Conservation (phyloP, 164 flowering plant species). For the Sedum album region DNA sequence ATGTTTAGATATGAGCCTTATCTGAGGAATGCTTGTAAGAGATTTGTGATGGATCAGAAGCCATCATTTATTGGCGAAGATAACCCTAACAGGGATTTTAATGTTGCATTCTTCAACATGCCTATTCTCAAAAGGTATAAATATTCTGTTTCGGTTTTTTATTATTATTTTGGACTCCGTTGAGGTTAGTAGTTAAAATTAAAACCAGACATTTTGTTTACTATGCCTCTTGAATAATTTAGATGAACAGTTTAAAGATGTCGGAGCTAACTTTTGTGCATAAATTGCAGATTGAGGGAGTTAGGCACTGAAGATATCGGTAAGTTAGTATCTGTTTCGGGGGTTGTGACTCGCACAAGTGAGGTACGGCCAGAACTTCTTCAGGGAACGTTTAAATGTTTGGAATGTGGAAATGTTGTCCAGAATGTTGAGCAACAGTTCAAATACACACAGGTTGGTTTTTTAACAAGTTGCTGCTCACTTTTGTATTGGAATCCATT, state of each 20-base stretch:
- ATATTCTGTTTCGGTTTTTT: background rate
- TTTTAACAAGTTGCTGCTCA: background rate
- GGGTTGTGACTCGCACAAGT: constrained; percentile 94
- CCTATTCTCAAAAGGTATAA: constrained; percentile 63
- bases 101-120: constrained; percentile 80
- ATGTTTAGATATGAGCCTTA: constrained; percentile 63
- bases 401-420: constrained; percentile 68
- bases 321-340: constrained; percentile 73
- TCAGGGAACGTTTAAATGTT: constrained; percentile 84
- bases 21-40: constrained; percentile 85
- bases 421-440: constrained; percentile 95
- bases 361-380: constrained; percentile 99
- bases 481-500: background rate
- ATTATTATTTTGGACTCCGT: background rate
- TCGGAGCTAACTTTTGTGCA: background rate
- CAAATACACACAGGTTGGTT: constrained; percentile 81
- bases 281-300: constrained; percentile 65
- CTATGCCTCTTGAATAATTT: background rate
- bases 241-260: background rate
- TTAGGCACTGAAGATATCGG: constrained; percentile 74
- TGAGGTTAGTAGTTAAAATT: background rate
- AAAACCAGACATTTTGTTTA: background rate
- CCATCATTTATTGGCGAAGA: constrained; percentile 73
- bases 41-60: constrained; percentile 76
- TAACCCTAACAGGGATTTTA: constrained; percentile 77